phyloP scores from a whole-genome alignment of 306 rosid genomes.

The Cicer pinnatifidum region DNA sequence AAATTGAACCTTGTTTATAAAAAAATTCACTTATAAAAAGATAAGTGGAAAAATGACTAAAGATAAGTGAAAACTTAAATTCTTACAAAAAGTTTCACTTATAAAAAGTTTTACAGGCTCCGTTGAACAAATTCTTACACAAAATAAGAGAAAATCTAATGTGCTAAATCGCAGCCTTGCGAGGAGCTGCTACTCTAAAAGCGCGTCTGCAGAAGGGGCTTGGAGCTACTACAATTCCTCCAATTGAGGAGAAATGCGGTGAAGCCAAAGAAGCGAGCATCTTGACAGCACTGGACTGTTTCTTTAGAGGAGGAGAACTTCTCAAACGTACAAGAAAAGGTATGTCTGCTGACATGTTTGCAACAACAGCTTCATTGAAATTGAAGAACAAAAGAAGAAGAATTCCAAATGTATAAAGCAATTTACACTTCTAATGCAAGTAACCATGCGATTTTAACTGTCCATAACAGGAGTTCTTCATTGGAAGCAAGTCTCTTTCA shows the following conservation, averaged over 20 bases:
- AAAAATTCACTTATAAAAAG: not conserved
- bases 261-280: slow-evolving; percentile 67
- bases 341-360: slow-evolving; percentile 39
- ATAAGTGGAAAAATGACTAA: too few relatives aligned
- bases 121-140: slow-evolving; percentile 25
- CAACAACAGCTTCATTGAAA: slow-evolving; percentile 10
- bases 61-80: too few relatives aligned
- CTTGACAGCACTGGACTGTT: slow-evolving; percentile 62
- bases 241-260: slow-evolving; percentile 62
- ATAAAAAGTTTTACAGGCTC: too few relatives aligned
- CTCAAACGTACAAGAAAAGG: slow-evolving; percentile 98
- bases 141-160: slow-evolving; percentile 22
- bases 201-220: slow-evolving; percentile 69
- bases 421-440: slow-evolving; percentile 14
- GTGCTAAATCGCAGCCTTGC: slow-evolving; percentile 58
- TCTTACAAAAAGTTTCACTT: not conserved
- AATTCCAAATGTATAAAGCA: slow-evolving; percentile 5
- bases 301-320: slow-evolving; percentile 81
- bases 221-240: slow-evolving; percentile 63
- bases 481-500: slow-evolving; percentile 95
- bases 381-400: not conserved
- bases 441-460: slow-evolving; percentile 39
- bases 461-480: slow-evolving; percentile 80
- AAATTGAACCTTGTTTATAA: slow-evolving; percentile 19
- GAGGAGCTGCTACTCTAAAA: slow-evolving; percentile 86